phyloP scores from a whole-genome alignment of 2,329 filamentous ascomycete genomes.

The Penicillium italicum region DNA sequence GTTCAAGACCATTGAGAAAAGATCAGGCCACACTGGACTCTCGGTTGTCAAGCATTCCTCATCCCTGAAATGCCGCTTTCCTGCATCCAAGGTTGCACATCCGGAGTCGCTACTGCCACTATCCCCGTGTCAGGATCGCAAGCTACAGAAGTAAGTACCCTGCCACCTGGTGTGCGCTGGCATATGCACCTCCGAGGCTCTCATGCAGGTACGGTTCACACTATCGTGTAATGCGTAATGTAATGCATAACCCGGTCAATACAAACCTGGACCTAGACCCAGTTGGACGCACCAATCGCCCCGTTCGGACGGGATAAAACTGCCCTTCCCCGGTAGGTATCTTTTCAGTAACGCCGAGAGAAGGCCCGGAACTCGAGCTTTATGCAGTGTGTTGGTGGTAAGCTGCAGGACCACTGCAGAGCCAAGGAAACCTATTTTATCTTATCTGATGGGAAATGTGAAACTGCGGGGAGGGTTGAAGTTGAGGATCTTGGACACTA shows the following conservation, averaged over 20 bases:
- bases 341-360: not conserved
- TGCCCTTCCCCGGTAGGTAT: not conserved
- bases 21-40: not conserved
- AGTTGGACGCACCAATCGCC: not conserved
- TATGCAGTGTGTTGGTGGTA: not conserved
- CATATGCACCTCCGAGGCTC: not conserved
- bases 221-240: not conserved
- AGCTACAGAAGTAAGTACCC: conserved; percentile 1
- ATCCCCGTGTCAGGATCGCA: not conserved
- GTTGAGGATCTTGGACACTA: not conserved
- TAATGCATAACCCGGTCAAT: not conserved
- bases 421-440: not conserved
- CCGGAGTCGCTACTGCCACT: not conserved
- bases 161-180: not conserved
- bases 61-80: not conserved
- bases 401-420: not conserved
- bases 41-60: not conserved
- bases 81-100: not conserved
- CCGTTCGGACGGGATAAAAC: not conserved
- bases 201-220: conserved; percentile 2
- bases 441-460: conserved; percentile 1
- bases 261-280: not conserved
- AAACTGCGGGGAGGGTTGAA: not conserved
- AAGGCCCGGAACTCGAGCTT: not conserved
- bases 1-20: not conserved